Evolutionary conservation across 1,284 basidiomycete species (phyloP).

Genomic region (Sporisorium sorghi): DNA sequence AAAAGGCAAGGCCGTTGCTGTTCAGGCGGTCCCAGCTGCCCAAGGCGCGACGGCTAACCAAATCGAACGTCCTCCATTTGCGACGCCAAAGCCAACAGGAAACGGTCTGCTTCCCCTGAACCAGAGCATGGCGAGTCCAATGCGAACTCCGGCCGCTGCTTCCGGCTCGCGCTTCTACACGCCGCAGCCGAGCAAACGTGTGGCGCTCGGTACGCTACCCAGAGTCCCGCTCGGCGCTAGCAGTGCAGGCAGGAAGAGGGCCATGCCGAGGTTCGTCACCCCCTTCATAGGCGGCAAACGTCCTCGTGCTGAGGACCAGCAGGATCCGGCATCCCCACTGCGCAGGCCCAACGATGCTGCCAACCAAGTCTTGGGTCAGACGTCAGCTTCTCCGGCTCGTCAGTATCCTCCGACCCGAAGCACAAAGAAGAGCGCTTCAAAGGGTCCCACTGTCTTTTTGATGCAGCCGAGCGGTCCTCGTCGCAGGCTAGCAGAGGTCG

Average conservation of each 20-base stretch:
- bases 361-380: background rate
- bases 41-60: conserved; percentile 4
- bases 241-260: conserved; percentile 34
- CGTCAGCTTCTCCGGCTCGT: conserved; percentile 8
- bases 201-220: conserved; percentile 51
- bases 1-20: background rate
- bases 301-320: conserved; percentile 19
- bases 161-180: conserved; percentile 26
- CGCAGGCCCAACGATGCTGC: conserved; percentile 8
- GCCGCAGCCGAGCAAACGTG: conserved; percentile 34
- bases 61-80: conserved; percentile 14
- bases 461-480: conserved; percentile 7
- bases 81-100: conserved; percentile 22
- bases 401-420: conserved; percentile 14
- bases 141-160: conserved; percentile 12
- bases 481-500: conserved; percentile 29
- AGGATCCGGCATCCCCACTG: conserved; percentile 26
- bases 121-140: conserved; percentile 17
- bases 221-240: conserved; percentile 29
- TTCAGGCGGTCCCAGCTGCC: background rate
- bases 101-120: conserved; percentile 5
- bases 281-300: conserved; percentile 58
- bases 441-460: conserved; percentile 30
- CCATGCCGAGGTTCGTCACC: conserved; percentile 46
- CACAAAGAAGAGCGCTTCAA: background rate